Evolutionary conservation across 331 rosid species (phyloP).

Genomic region (Acacia pycnantha): DNA sequence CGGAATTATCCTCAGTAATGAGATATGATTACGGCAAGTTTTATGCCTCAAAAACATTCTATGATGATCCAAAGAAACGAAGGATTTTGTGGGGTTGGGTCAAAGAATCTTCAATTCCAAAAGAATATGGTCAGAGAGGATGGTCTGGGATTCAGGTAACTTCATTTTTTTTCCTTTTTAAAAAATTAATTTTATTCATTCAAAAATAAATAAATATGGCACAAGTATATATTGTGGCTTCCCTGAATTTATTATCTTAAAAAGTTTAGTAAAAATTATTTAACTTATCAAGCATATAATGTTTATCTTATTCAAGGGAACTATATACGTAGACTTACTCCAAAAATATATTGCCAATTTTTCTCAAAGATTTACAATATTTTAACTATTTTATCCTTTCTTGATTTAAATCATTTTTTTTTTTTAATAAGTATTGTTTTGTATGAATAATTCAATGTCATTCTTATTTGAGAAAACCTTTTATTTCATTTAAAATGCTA

Average conservation of each 20-base stretch:
- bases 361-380: background rate
- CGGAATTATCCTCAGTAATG: constrained; percentile 24
- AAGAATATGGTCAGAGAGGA: constrained; percentile 27
- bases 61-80: constrained; percentile 33
- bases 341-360: background rate
- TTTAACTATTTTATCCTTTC: background rate
- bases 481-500: background rate
- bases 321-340: background rate
- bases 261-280: too few relatives aligned
- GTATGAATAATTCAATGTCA: background rate
- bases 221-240: background rate
- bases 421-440: too few relatives aligned
- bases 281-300: background rate
- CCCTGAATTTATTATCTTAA: background rate
- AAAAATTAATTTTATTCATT: too few relatives aligned
- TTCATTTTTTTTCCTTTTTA: too few relatives aligned
- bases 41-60: constrained; percentile 49
- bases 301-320: background rate
- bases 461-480: too few relatives aligned
- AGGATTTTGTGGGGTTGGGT: constrained; percentile 53
- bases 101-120: constrained; percentile 24
- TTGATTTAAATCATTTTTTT: too few relatives aligned
- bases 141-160: constrained; percentile 57
- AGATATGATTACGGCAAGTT: constrained; percentile 50
- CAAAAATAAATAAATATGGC: background rate